phyloP scores from a whole-genome alignment of 306 rosid genomes.

The Hippophae gyantsensis region DNA sequence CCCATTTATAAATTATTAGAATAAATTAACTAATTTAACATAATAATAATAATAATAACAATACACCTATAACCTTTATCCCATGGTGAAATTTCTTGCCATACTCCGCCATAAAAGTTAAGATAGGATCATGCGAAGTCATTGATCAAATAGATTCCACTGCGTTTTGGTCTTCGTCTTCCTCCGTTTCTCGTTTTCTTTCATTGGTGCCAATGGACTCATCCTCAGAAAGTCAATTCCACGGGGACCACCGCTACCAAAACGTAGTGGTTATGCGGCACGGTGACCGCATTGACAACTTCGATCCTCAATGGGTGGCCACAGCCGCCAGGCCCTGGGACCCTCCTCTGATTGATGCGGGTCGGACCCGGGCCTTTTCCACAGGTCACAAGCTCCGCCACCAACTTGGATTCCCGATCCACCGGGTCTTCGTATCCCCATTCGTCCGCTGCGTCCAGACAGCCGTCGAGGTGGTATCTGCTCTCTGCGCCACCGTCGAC shows the following conservation, averaged over 20 bases:
- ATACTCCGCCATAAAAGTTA: no score
- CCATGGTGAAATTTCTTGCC: no score
- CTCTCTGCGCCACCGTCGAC: conserved; percentile 37
- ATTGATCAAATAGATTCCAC: no score
- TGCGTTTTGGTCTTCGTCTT: no score
- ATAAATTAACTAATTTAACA: no score
- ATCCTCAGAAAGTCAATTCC: neutral
- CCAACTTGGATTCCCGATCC: conserved; percentile 35
- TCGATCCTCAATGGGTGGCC: conserved; percentile 45
- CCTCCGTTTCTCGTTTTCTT: neutral
- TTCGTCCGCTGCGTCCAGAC: conserved; percentile 87
- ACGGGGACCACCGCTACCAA: conserved; percentile 32
- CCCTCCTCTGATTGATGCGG: conserved; percentile 51
- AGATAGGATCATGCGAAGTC: no score
- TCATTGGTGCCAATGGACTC: conserved; percentile 25
- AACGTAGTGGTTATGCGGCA: conserved; percentile 84
- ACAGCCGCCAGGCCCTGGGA: conserved; percentile 66
- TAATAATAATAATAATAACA: no score
- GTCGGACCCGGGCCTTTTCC: conserved; percentile 47
- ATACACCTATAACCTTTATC: no score
- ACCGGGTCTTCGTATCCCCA: conserved; percentile 78
- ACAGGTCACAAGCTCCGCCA: conserved; percentile 48
- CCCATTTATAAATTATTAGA: no score
- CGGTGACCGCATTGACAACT: conserved; percentile 82
- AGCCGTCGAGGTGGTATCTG: conserved; percentile 51